These are phyloP conservation scores for Xylaria cubensis DNA, from an alignment of 495 filamentous ascomycete genomes.

Conservation along the genomic window DNA sequence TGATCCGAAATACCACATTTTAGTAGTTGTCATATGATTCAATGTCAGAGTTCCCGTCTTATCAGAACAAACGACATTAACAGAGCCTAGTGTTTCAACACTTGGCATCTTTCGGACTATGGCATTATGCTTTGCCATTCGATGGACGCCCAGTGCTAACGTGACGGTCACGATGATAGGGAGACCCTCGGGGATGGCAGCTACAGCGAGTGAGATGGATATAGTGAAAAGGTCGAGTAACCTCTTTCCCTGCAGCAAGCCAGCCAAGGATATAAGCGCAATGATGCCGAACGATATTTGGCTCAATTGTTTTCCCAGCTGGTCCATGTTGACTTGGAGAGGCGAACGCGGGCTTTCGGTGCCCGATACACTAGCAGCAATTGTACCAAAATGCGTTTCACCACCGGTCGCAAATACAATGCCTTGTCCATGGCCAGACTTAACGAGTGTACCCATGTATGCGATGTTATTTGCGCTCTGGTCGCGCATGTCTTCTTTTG, in stretches of 20 bases:
- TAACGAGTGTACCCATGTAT: conserved; percentile 97
- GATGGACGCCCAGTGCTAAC: conserved; percentile 87
- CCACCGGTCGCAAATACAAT: conserved; percentile 93
- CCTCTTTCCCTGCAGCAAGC: conserved; percentile 85
- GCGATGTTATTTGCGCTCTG: conserved; percentile 74
- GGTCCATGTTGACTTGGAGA: conserved; percentile 95
- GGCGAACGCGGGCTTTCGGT: conserved; percentile 96
- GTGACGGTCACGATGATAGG: conserved; percentile 99
- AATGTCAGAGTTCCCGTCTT: conserved; percentile 96
- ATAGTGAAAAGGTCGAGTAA: conserved; percentile 97
- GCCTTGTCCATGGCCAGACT: conserved; percentile 93
- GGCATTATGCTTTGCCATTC: conserved; percentile 92
- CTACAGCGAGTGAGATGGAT: conserved; percentile 94
- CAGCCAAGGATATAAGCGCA: conserved; percentile 85
- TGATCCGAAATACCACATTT: conserved; percentile 91
- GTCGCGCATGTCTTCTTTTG: conserved; percentile 41
- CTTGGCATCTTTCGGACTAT: conserved; percentile 95
- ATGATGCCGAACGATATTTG: conserved; percentile 97
- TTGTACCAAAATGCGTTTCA: conserved; percentile 95
- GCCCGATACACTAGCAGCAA: conserved; percentile 87
- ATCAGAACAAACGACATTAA: conserved; percentile 98
- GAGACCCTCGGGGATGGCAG: conserved; percentile 94
- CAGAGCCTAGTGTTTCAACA: conserved; percentile 96
- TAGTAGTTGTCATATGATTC: conserved; percentile 98
- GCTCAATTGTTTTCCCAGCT: conserved; percentile 89